phyloP scores from a whole-genome alignment of 768 basidiomycete species.

The Hysterangium stoloniferum region DNA sequence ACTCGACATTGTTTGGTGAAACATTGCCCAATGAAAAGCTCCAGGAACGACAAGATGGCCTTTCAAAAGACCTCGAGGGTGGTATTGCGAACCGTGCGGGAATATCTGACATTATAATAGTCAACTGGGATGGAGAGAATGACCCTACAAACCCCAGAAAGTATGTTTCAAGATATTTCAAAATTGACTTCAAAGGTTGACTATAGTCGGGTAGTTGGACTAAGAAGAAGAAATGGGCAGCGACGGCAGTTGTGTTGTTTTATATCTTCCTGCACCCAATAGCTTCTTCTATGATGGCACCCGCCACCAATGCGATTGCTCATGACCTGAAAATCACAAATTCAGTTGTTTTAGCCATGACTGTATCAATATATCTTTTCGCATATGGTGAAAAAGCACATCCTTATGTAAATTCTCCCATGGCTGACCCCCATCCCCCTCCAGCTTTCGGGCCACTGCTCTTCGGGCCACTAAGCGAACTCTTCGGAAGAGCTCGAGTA shows the following conservation, averaged over 20 bases:
- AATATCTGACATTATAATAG: constrained; percentile 20
- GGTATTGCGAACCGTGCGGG: too few relatives aligned
- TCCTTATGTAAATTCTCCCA: too few relatives aligned
- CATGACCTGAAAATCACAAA: constrained; percentile 47
- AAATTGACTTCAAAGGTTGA: neutral
- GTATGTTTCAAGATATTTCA: constrained; percentile 25
- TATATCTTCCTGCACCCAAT: constrained; percentile 66
- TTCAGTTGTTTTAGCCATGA: constrained; percentile 42
- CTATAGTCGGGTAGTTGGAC: constrained; percentile 48
- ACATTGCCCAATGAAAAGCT: too few relatives aligned
- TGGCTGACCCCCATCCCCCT: neutral
- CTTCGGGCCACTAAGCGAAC: constrained; percentile 57
- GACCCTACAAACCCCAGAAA: constrained; percentile 55
- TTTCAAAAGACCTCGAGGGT: too few relatives aligned
- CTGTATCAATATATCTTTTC: constrained; percentile 50
- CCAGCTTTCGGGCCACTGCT: constrained; percentile 13
- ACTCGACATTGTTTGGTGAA: too few relatives aligned
- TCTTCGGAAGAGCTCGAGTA: constrained; percentile 58
- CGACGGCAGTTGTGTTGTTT: constrained; percentile 52
- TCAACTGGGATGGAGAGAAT: constrained; percentile 58
- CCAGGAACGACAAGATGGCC: too few relatives aligned
- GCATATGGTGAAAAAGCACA: constrained; percentile 60
- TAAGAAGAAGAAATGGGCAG: constrained; percentile 52
- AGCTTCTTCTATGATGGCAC: constrained; percentile 70
- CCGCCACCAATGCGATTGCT: constrained; percentile 46